phyloP scores from a whole-genome alignment of 192 early-diverging fungal genomes.

The Piromyces sp. region DNA sequence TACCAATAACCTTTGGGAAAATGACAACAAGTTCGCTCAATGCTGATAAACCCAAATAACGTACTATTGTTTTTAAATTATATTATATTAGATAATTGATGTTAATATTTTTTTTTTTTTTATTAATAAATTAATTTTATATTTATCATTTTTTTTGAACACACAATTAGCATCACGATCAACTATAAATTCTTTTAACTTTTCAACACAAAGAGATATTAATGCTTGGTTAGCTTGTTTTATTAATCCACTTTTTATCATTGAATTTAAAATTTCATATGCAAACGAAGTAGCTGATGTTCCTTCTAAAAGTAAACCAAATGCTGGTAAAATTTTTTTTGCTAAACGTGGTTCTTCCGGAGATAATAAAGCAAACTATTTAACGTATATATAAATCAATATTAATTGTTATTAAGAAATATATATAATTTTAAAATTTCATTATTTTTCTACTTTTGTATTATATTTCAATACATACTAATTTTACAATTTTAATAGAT shows the following conservation, averaged over 20 bases:
- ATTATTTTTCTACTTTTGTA: no score
- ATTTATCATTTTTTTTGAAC: neutral
- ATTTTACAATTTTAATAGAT: conserved; percentile 98
- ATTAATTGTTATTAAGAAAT: neutral
- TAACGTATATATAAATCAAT: neutral
- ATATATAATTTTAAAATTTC: neutral
- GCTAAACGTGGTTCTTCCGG: conserved; percentile 84
- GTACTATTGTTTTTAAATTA: conserved; percentile 30
- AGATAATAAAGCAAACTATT: conserved; percentile 72
- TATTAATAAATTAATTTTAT: no score
- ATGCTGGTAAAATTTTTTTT: conserved; percentile 68
- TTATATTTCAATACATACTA: conserved; percentile 26
- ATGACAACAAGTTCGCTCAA: conserved; percentile 62
- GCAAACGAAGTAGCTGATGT: conserved; percentile 88
- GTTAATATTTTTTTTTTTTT: no score
- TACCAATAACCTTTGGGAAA: conserved; percentile 65
- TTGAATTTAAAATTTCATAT: conserved; percentile 94
- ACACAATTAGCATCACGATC: neutral
- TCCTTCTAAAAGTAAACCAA: conserved; percentile 66
- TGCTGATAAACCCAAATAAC: conserved; percentile 80
- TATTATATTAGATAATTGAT: no score
- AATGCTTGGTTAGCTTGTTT: conserved; percentile 18
- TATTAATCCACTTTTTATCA: conserved; percentile 77
- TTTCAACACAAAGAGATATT: conserved; percentile 5
- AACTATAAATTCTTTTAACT: neutral